Percentiles rank a stretch among this genome's conserved stretches.
These are phyloP conservation scores for Theileria luwenshuni DNA, from an alignment of 169 alveolate species.

Conservation along the genomic window DNA sequence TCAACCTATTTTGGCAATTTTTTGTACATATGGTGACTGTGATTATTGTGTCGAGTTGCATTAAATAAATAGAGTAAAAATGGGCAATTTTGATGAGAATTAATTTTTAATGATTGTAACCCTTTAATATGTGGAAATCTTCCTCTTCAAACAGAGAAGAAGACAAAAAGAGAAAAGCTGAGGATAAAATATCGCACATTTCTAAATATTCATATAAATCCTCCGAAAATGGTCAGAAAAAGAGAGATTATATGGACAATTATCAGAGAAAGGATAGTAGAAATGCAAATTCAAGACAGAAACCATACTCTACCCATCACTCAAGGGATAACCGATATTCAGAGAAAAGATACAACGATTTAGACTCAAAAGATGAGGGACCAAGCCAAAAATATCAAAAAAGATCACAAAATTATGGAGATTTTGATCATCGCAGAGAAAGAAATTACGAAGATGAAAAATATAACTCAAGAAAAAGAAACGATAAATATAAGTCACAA, in stretches of 20 bases:
- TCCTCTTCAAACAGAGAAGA: background rate
- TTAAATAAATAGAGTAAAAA: too few species aligned
- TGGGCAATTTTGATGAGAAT: too few species aligned
- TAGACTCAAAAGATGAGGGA: background rate
- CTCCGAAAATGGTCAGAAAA: background rate
- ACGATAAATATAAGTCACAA: conserved; percentile 17
- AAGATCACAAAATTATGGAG: background rate
- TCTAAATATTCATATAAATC: conserved; percentile 9
- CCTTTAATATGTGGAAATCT: conserved; percentile 19
- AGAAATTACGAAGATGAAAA: conserved; percentile 10
- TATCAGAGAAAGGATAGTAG: background rate
- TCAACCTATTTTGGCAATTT: too few species aligned
- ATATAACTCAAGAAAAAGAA: conserved; percentile 19
- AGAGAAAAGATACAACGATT: background rate
- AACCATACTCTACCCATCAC: background rate
- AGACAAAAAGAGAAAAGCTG: background rate
- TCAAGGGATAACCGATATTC: background rate
- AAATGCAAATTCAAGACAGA: background rate
- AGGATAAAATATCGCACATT: conserved; percentile 7
- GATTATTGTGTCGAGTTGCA: too few species aligned
- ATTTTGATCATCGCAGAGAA: background rate
- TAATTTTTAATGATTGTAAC: too few species aligned
- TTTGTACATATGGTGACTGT: too few species aligned
- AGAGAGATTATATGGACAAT: background rate
- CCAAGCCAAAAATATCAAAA: background rate